Conservation (phyloP, 805 yeast genomes). For the Lipomyces spencermartinsiae region DNA sequence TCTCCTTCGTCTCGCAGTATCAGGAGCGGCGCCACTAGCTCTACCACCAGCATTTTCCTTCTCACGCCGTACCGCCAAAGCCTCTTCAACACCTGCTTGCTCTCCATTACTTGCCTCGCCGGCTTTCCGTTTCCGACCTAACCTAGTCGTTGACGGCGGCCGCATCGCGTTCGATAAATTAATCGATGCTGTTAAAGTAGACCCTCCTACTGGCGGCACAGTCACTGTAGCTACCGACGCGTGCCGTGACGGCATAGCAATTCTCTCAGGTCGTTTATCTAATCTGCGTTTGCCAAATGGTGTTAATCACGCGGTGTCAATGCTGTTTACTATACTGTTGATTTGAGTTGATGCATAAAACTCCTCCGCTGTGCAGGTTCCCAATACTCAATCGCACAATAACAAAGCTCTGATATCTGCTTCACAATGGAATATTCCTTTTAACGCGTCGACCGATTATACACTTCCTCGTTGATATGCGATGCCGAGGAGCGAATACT, state of each 20-base stretch:
- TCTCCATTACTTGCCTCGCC: neutral
- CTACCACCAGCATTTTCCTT: constrained; percentile 13
- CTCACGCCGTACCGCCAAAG: constrained; percentile 1
- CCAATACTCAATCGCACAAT: neutral
- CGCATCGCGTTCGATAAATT: constrained; percentile 7
- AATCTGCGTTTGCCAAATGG: neutral
- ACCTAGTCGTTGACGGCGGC: neutral
- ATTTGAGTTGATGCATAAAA: neutral
- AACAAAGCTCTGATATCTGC: neutral
- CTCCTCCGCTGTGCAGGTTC: neutral
- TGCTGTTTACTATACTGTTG: neutral
- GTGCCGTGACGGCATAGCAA: constrained; percentile 19
- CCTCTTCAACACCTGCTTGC: neutral
- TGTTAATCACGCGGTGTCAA: neutral
- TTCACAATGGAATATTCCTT: neutral
- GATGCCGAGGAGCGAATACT: neutral
- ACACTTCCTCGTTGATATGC: neutral
- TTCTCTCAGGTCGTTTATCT: neutral
- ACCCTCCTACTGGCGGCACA: neutral
- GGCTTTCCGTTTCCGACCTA: constrained; percentile 8
- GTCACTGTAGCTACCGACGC: constrained; percentile 5
- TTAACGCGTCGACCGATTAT: neutral
- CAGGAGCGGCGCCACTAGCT: neutral
- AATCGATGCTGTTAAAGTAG: neutral
- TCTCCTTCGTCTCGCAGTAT: constrained; percentile 18